These are phyloP conservation scores for Platanthera zijinensis DNA, from an alignment of 106 monocot genomes.

Conservation along the genomic window DNA sequence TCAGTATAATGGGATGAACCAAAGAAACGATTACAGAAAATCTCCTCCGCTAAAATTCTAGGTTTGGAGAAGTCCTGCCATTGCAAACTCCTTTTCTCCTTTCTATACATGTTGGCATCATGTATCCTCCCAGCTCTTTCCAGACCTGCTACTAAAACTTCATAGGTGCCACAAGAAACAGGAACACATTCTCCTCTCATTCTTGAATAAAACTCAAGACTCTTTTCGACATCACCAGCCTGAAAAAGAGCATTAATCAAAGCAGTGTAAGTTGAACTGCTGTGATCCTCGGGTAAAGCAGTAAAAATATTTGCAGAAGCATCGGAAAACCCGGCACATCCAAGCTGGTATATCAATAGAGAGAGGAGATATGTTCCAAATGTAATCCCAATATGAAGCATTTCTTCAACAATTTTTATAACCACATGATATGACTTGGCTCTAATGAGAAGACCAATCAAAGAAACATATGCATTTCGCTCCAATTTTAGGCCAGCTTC, in stretches of 20 bases:
- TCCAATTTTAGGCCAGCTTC: conserved; percentile 28
- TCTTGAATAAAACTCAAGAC: conserved; percentile 37
- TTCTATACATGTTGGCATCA: conserved; percentile 48
- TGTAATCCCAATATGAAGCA: conserved; percentile 28
- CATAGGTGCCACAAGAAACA: conserved; percentile 45
- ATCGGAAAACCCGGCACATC: conserved; percentile 36
- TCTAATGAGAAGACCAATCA: conserved; percentile 60
- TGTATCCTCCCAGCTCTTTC: conserved; percentile 36
- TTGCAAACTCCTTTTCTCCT: conserved; percentile 46
- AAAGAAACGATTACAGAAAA: conserved; percentile 54
- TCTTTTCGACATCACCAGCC: conserved; percentile 37
- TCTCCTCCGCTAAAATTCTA: conserved; percentile 31
- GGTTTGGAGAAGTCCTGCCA: conserved; percentile 11
- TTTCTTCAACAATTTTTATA: conserved; percentile 50
- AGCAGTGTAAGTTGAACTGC: conserved; percentile 52
- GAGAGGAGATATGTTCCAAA: conserved; percentile 55
- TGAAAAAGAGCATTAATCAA: conserved; percentile 56
- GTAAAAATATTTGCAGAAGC: conserved; percentile 38
- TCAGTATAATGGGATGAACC: neutral
- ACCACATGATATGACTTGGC: conserved; percentile 21
- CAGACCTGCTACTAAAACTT: conserved; percentile 51
- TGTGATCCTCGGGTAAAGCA: conserved; percentile 35
- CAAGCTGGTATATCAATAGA: conserved; percentile 48
- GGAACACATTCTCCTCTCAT: conserved; percentile 46
- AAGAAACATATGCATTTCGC: conserved; percentile 36